Evolutionary conservation across 169 alveolate genomes (phyloP).

Genomic region (Plasmodium blacklocki): DNA sequence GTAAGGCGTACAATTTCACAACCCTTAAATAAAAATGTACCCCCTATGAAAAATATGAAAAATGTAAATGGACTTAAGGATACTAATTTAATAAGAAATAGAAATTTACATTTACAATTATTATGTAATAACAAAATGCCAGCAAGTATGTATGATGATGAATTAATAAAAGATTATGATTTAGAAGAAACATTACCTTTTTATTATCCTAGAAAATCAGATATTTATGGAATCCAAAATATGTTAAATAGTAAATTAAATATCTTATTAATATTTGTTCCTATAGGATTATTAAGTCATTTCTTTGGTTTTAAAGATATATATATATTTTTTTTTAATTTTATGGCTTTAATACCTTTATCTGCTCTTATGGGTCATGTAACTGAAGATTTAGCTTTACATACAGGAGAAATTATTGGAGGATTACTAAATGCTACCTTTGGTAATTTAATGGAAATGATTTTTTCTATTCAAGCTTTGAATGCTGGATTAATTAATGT

Average conservation of each 20-base stretch:
- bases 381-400: conserved; percentile 90
- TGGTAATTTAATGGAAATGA: conserved; percentile 93
- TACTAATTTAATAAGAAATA: conserved; percentile 70
- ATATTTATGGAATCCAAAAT: conserved; percentile 65
- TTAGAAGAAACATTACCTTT: conserved; percentile 46
- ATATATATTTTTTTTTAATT: conserved; percentile 84
- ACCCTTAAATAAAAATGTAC: conserved; percentile 76
- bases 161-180: conserved; percentile 11
- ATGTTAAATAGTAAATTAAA: conserved; percentile 76
- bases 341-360: conserved; percentile 88
- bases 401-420: conserved; percentile 89
- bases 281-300: conserved; percentile 83
- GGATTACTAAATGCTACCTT: conserved; percentile 92
- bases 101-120: conserved; percentile 65
- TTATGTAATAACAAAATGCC: conserved; percentile 64
- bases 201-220: conserved; percentile 78
- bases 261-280: conserved; percentile 78
- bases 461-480: conserved; percentile 89
- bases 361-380: conserved; percentile 89
- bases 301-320: conserved; percentile 78
- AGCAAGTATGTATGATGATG: conserved; percentile 6
- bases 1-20: conserved; percentile 84
- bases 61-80: conserved; percentile 41
- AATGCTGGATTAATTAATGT: conserved; percentile 85
- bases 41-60: conserved; percentile 11